Evolutionary conservation across 108 stramenopile species (phyloP), one percentile per base, ranked within the genome.

Genomic region (Skeletonema tropicum): DNA sequence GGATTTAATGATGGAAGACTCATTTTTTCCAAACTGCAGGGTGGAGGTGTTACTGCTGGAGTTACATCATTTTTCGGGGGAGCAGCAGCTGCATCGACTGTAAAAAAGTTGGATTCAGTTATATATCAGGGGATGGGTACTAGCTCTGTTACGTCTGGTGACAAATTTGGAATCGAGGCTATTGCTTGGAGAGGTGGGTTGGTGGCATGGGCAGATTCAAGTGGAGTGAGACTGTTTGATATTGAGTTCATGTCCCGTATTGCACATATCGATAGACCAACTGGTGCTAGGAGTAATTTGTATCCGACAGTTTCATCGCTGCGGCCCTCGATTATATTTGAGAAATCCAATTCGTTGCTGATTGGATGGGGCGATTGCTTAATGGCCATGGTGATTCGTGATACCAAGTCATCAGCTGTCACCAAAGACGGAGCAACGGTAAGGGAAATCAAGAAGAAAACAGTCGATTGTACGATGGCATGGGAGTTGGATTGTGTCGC

Each of bases 331-430:
- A 59, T 94, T 49, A 5, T 75, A 5, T 95, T 87, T 64, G 94
- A 95, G 68, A 83, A 89, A 30, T 64, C 70, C 7, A 68, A 83
- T 11, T 65, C 73, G 31, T 65, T 95, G 10, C 66, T 95, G 41
- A 86, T 91, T 63, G 90, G 70, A 19, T 95, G 94, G 94, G 94
- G 94, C 39, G 94, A 95, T 84, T 95, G 94, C 75, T 64, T 95
- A 52, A 89, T 95, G 90, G 65, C 55, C 25, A 80, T 95, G 77
- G 29, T 42, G 5, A 70, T 94, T 21, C 45, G 75, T 52, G 88
- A 88, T 35, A 26, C 39, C 14, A 64, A 25, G 26, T 49, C 66
- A n/a, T 30, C 62, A 6, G 21, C 55, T 21, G 32, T 69, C 66
- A 42, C 46, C 45, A 60, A 69, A 32, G 72, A 55, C 57, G 76